Percentiles rank a stretch among this genome's conserved stretches.
phyloP scores from a whole-genome alignment of 179 eudicot species.

The Beta lomatogona region DNA sequence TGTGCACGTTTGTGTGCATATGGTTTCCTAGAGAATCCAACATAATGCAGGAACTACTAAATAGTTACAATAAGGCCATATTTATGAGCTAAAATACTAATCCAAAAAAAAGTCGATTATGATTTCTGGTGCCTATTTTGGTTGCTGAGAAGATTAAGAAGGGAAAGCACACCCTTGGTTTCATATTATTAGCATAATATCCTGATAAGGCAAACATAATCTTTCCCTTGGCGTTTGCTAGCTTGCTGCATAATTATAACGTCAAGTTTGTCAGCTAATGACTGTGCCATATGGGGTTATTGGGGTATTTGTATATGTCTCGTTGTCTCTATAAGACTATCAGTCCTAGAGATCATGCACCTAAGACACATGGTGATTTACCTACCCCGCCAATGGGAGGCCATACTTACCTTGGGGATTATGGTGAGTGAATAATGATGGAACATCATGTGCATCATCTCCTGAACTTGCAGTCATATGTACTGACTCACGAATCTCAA shows the following conservation, averaged over 20 bases:
- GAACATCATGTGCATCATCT: background rate
- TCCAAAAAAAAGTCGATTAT: background rate
- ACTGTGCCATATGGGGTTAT: background rate
- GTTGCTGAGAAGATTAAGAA: background rate
- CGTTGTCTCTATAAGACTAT: too few relatives aligned
- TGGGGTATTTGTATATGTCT: too few relatives aligned
- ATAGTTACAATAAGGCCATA: background rate
- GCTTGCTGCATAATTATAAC: background rate
- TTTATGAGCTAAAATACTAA: background rate
- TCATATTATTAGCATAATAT: background rate
- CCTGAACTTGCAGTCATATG: background rate
- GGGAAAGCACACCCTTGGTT: background rate
- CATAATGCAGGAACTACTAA: background rate
- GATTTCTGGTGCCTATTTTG: background rate
- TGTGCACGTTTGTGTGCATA: background rate
- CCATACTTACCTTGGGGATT: background rate
- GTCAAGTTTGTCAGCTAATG: background rate
- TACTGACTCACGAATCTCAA: background rate
- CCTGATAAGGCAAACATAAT: background rate
- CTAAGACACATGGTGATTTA: background rate
- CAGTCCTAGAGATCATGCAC: background rate
- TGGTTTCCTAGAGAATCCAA: background rate
- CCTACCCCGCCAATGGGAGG: background rate
- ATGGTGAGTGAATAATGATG: background rate
- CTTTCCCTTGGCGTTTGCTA: background rate